Conservation (phyloP, 2,329 filamentous ascomycete species). For the Cylindrodendrum hubeiense region DNA sequence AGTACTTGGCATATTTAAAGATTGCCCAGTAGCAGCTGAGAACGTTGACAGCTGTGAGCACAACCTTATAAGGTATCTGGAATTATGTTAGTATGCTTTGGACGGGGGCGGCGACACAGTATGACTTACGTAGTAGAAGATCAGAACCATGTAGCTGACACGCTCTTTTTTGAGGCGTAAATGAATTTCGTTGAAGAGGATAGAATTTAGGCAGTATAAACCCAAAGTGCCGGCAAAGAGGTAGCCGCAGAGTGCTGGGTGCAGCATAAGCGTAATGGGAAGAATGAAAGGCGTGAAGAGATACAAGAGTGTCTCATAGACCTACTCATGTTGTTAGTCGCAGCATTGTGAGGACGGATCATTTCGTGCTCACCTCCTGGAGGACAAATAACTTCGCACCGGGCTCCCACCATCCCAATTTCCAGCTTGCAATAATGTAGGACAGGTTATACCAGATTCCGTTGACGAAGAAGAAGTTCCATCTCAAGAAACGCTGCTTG, state of each 20-base stretch:
- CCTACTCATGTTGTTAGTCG: not conserved
- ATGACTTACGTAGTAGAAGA: slow-evolving; percentile 19
- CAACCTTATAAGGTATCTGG: slow-evolving; percentile 25
- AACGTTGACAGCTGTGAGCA: slow-evolving; percentile 15
- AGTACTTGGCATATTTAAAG: slow-evolving; percentile 24
- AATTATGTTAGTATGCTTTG: not conserved
- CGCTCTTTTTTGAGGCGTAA: slow-evolving; percentile 21
- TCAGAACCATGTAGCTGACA: slow-evolving; percentile 12
- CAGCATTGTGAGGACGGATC: accelerated
- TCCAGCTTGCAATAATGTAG: slow-evolving; percentile 25
- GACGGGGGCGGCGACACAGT: no score
- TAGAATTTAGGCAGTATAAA: slow-evolving; percentile 7
- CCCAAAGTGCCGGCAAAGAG: slow-evolving; percentile 5
- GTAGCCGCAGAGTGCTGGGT: slow-evolving; percentile 13
- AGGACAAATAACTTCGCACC: slow-evolving; percentile 24
- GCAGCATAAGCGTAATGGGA: slow-evolving; percentile 14
- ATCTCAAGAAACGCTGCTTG: slow-evolving; percentile 26
- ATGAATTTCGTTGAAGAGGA: slow-evolving; percentile 25
- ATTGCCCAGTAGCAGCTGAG: slow-evolving; percentile 25
- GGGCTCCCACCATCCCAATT: slow-evolving; percentile 18
- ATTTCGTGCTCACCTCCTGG: slow-evolving; percentile 9
- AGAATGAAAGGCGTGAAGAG: slow-evolving; percentile 24
- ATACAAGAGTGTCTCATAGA: slow-evolving; percentile 22
- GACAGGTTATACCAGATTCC: slow-evolving; percentile 23
- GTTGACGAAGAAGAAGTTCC: slow-evolving; percentile 30